phyloP scores from a whole-genome alignment of 2,329 filamentous ascomycete genomes.

The Zasmidium citrigriseum region DNA sequence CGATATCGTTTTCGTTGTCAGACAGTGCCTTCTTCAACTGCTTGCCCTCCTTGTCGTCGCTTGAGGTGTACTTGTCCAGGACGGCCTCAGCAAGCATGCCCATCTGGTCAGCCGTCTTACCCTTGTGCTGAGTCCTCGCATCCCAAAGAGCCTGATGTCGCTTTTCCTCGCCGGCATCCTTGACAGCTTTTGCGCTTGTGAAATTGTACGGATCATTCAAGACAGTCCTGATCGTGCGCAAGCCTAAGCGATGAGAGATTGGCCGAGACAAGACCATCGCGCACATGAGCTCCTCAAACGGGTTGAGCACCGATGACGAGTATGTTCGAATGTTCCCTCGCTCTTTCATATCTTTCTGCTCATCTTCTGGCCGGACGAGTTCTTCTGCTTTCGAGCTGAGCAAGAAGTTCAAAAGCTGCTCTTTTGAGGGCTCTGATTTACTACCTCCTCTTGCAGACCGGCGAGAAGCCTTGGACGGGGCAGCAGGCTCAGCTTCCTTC shows the following conservation, averaged over 20 bases:
- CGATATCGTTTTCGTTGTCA: conserved; percentile 32
- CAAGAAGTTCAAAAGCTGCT: conserved; percentile 37
- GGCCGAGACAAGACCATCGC: conserved; percentile 48
- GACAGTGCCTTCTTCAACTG: conserved; percentile 35
- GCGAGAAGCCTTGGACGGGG: conserved; percentile 30
- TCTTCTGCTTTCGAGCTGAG: conserved; percentile 33
- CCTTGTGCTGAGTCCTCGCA: conserved; percentile 48
- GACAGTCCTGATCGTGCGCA: conserved; percentile 46
- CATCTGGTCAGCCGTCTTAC: conserved; percentile 47
- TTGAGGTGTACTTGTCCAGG: conserved; percentile 33
- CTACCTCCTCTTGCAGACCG: conserved; percentile 30
- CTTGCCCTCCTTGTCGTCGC: conserved; percentile 36
- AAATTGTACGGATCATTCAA: conserved; percentile 47
- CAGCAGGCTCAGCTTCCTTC: conserved; percentile 18
- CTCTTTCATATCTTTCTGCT: conserved; percentile 31
- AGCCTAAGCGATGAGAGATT: conserved; percentile 46
- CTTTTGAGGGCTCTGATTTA: conserved; percentile 18
- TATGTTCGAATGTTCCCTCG: conserved; percentile 35
- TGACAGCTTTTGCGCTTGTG: conserved; percentile 36
- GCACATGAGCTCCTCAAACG: conserved; percentile 49
- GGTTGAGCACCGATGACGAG: conserved; percentile 34
- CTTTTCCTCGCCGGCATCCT: conserved; percentile 40
- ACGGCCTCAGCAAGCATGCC: conserved; percentile 36
- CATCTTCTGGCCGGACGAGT: conserved; percentile 37
- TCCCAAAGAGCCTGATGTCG: conserved; percentile 42